phyloP scores from a whole-genome alignment of 441 rosid genomes.

The Syzygium malaccense region DNA sequence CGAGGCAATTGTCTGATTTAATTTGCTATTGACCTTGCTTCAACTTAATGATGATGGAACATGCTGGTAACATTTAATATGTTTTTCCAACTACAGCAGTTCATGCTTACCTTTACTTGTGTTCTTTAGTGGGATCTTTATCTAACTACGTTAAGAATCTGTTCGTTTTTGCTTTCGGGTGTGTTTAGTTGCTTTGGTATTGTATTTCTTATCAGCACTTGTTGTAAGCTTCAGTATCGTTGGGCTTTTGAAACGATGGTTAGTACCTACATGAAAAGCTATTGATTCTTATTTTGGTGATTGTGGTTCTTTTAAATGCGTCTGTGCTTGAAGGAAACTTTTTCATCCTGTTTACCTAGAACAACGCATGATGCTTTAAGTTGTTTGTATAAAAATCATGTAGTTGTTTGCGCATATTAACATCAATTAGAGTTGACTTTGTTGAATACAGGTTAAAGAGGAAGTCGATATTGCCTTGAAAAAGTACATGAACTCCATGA shows the following conservation, averaged over 20 bases:
- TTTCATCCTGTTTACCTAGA: neutral
- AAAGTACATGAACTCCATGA: slow-evolving; percentile 60
- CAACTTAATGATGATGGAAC: neutral
- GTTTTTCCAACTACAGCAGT: neutral
- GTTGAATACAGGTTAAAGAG: slow-evolving; percentile 67
- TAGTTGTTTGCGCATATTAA: too few species aligned
- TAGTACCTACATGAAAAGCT: neutral
- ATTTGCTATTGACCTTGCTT: neutral
- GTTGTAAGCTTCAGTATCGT: neutral
- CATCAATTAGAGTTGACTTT: neutral
- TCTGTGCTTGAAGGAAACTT: neutral
- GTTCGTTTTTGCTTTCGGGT: neutral
- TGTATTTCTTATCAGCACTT: neutral
- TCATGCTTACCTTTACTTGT: neutral
- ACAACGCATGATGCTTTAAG: neutral
- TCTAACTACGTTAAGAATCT: neutral
- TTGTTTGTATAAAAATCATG: neutral
- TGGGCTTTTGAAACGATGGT: neutral
- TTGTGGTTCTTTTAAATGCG: neutral
- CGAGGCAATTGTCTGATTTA: neutral
- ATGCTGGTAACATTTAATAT: neutral
- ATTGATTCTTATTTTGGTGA: neutral
- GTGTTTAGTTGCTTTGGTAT: neutral
- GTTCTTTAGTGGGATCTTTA: neutral
- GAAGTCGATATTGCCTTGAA: slow-evolving; percentile 87